phyloP scores from a whole-genome alignment of 176 grass and related monocot species.

The Carex littledalei region DNA sequence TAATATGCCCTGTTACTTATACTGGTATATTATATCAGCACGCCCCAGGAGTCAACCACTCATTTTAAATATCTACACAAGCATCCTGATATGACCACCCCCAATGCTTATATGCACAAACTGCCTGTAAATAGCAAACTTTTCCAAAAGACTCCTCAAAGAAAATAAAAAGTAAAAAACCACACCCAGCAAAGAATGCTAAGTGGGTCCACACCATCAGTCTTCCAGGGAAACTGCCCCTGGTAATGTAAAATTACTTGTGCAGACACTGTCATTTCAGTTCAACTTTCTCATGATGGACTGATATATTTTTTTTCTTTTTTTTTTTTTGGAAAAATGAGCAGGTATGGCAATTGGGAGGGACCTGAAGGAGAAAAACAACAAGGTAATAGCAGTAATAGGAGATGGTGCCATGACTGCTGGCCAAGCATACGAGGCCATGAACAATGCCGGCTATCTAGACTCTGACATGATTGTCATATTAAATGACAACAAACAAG shows the following conservation, averaged over 20 bases:
- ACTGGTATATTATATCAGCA: background rate
- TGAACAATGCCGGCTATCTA: conserved; percentile 97
- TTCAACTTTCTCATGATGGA: background rate
- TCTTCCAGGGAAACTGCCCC: background rate
- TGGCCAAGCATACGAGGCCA: conserved; percentile 92
- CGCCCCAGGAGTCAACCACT: background rate
- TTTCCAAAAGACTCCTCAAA: background rate
- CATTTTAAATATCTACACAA: background rate
- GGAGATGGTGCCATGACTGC: conserved; percentile 98
- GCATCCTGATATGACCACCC: background rate
- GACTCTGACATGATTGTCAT: conserved; percentile 99
- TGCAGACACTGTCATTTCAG: background rate
- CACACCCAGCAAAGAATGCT: background rate
- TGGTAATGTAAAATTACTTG: background rate
- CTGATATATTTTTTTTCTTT: background rate
- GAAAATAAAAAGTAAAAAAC: background rate
- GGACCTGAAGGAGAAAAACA: conserved; percentile 82
- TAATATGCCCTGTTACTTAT: background rate
- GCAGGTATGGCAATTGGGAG: conserved; percentile 83
- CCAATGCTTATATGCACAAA: background rate
- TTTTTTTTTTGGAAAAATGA: background rate
- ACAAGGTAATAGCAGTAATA: conserved; percentile 91
- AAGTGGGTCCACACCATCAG: background rate
- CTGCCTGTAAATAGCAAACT: background rate
- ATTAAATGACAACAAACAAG: conserved; percentile 99